Percentiles rank a stretch among this genome's conserved stretches.
phyloP scores from a whole-genome alignment of 2,329 filamentous ascomycete species.

The Aspergillus sp. region DNA sequence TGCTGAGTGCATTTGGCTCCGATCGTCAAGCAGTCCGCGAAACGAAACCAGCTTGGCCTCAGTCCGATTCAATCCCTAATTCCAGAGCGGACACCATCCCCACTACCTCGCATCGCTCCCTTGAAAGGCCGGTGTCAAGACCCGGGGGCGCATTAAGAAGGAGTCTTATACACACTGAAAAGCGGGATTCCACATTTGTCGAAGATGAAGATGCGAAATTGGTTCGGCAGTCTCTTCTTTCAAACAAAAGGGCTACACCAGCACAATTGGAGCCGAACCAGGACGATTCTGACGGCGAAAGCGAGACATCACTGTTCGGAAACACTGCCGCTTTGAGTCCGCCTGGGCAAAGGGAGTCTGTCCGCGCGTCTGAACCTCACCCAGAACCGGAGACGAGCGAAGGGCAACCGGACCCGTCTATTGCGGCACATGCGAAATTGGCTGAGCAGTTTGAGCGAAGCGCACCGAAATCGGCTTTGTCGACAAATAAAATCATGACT shows the following conservation, averaged over 20 bases:
- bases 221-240: conserved; percentile 25
- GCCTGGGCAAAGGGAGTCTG: conserved; percentile 5
- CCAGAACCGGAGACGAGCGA: conserved; percentile 9
- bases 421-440: conserved; percentile 36
- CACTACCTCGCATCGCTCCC: conserved; percentile 23
- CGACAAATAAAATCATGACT: conserved; percentile 74
- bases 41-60: neutral
- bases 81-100: conserved; percentile 15
- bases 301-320: conserved; percentile 20
- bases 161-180: conserved; percentile 21
- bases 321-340: conserved; percentile 8
- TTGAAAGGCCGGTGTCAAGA: conserved; percentile 16
- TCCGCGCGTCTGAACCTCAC: conserved; percentile 8
- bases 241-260: conserved; percentile 17
- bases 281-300: conserved; percentile 13
- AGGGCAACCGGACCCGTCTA: conserved; percentile 18
- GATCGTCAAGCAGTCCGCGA: neutral
- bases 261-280: conserved; percentile 9
- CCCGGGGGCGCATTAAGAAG: conserved; percentile 21
- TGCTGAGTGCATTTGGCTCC: conserved; percentile 33
- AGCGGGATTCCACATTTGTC: conserved; percentile 16
- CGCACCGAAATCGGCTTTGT: conserved; percentile 24
- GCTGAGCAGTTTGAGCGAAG: conserved; percentile 38
- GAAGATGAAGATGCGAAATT: conserved; percentile 34
- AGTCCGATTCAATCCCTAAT: conserved; percentile 7